Conservation (phyloP, 768 basidiomycete species). For the Mycena chlorophos region DNA sequence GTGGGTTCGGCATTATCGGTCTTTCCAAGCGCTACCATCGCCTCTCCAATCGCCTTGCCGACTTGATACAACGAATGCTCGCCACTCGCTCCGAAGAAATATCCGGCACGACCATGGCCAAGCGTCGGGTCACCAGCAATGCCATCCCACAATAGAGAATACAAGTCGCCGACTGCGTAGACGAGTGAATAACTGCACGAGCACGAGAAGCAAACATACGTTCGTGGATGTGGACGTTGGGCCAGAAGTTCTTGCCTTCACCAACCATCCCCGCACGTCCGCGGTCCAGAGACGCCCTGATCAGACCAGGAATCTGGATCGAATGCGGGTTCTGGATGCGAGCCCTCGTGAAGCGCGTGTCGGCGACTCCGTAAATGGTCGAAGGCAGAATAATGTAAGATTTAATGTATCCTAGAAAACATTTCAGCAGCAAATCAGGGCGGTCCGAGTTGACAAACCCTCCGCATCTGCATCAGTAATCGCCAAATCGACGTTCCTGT, state of each 20-base stretch:
- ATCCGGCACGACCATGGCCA: constrained; percentile 51
- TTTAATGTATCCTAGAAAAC: constrained; percentile 45
- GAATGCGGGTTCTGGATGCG: constrained; percentile 58
- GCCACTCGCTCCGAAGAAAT: constrained; percentile 54
- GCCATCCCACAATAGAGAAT: constrained; percentile 43
- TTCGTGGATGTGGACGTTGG: constrained; percentile 55
- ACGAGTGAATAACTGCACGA: background rate
- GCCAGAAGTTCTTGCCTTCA: constrained; percentile 59
- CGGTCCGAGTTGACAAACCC: constrained; percentile 31
- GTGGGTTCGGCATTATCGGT: constrained; percentile 42
- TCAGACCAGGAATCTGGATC: constrained; percentile 49
- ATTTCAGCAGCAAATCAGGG: background rate
- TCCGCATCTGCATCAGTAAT: constrained; percentile 48
- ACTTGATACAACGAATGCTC: constrained; percentile 48
- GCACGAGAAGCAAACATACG: constrained; percentile 29
- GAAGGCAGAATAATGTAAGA: constrained; percentile 53
- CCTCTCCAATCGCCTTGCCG: constrained; percentile 39
- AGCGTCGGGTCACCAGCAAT: constrained; percentile 29
- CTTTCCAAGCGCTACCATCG: constrained; percentile 39
- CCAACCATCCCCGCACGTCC: constrained; percentile 57
- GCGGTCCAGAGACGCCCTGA: constrained; percentile 46
- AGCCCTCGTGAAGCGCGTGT: constrained; percentile 45
- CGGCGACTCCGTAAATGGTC: constrained; percentile 61
- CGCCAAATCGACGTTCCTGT: constrained; percentile 39
- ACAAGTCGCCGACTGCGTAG: constrained; percentile 44